phyloP scores from a whole-genome alignment of 768 basidiomycete species.

The Tulasnella sp. region DNA sequence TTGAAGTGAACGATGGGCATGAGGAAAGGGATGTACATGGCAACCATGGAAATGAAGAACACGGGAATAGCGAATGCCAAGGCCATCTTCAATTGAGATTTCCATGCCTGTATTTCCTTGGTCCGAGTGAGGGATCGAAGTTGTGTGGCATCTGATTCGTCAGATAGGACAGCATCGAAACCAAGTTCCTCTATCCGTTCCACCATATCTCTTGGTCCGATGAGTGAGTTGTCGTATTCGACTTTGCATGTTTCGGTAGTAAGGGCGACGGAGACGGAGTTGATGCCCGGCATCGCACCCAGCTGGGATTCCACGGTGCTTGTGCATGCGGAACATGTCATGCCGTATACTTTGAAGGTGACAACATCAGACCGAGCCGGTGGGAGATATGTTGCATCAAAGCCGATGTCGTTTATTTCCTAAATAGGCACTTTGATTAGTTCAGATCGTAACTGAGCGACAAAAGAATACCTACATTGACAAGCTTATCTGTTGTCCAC shows the following conservation, averaged over 20 bases:
- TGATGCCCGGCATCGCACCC: conserved; percentile 56
- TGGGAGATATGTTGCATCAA: conserved; percentile 71
- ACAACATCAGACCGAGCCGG: conserved; percentile 50
- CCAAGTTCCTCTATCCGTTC: conserved; percentile 79
- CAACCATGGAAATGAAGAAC: conserved; percentile 82
- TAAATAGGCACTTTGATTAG: conserved; percentile 24
- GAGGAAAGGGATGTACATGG: conserved; percentile 51
- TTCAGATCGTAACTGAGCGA: background rate
- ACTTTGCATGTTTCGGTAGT: conserved; percentile 64
- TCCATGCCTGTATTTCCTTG: conserved; percentile 90
- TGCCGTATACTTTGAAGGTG: conserved; percentile 73
- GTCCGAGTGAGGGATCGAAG: conserved; percentile 72
- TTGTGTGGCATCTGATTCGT: conserved; percentile 71
- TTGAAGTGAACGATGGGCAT: conserved; percentile 37
- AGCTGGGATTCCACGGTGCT: conserved; percentile 63
- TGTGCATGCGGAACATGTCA: conserved; percentile 80
- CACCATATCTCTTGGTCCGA: conserved; percentile 78
- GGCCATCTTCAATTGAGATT: conserved; percentile 58
- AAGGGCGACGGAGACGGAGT: conserved; percentile 56
- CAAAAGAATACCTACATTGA: conserved; percentile 39
- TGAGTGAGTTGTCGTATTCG: conserved; percentile 55
- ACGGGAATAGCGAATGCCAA: conserved; percentile 79
- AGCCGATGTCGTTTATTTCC: conserved; percentile 90
- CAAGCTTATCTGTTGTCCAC: conserved; percentile 76
- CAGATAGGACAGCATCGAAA: conserved; percentile 76